These are phyloP conservation scores for Metschnikowia peoriensis DNA, from an alignment of 805 yeast species.

Conservation along the genomic window DNA sequence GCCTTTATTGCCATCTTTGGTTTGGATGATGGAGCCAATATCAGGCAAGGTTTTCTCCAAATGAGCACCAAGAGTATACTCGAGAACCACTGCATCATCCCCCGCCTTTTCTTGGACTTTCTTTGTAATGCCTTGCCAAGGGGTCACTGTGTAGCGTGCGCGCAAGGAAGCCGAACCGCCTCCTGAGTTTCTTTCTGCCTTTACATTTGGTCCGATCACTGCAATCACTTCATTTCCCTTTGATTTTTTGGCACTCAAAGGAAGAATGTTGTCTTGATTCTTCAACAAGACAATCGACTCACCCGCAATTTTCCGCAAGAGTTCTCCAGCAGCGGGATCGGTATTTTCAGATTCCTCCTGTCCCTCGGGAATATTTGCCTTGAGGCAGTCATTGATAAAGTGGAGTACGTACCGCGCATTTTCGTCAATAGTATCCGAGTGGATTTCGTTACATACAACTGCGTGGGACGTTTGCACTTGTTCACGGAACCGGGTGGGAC, in stretches of 20 bases:
- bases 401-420: constrained; percentile 48
- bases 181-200: constrained; percentile 48
- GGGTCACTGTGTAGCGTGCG: constrained; percentile 50
- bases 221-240: constrained; percentile 39
- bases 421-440: constrained; percentile 41
- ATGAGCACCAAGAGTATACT: constrained; percentile 33
- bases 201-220: constrained; percentile 62
- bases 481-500: constrained; percentile 50
- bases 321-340: constrained; percentile 15
- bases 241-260: constrained; percentile 28
- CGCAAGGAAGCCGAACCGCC: constrained; percentile 64
- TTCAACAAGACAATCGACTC: constrained; percentile 58
- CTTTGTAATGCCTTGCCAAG: constrained; percentile 44
- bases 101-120: constrained; percentile 23
- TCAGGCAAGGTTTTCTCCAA: constrained; percentile 33
- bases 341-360: constrained; percentile 26
- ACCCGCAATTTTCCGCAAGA: constrained; percentile 15
- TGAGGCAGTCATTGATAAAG: constrained; percentile 43
- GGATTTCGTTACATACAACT: constrained; percentile 41
- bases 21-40: constrained; percentile 22
- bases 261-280: constrained; percentile 48
- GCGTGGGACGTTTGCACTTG: constrained; percentile 41
- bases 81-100: constrained; percentile 15
- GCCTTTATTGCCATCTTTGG: constrained; percentile 27
- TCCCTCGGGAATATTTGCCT: constrained; percentile 40